These are phyloP conservation scores for Coprinopsis strossmayeri DNA, from an alignment of 768 basidiomycete genomes.

Conservation along the genomic window DNA sequence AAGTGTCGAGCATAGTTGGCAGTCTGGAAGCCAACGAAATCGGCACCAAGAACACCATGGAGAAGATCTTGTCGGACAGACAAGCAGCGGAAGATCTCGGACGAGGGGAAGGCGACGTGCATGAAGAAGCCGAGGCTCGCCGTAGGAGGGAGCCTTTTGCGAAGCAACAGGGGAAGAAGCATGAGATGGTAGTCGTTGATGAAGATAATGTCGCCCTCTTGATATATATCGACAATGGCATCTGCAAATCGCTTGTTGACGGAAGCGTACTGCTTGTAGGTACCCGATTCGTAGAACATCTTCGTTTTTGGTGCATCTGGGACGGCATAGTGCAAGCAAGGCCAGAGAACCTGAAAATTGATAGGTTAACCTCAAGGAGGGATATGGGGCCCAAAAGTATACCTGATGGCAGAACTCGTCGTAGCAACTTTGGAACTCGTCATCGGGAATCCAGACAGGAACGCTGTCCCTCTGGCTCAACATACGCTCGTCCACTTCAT, in stretches of 20 bases:
- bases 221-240: conserved; percentile 70
- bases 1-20: conserved; percentile 81
- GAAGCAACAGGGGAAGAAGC: conserved; percentile 83
- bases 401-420: conserved; percentile 86
- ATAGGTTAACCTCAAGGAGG: conserved; percentile 13
- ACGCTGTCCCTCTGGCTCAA: conserved; percentile 30
- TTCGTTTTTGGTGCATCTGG: conserved; percentile 86
- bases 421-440: conserved; percentile 73
- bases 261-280: conserved; percentile 80
- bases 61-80: conserved; percentile 73
- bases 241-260: conserved; percentile 91
- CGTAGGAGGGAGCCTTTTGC: conserved; percentile 47
- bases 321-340: conserved; percentile 78
- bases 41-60: conserved; percentile 85
- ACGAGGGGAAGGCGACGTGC: conserved; percentile 93
- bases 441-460: conserved; percentile 78
- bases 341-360: conserved; percentile 61
- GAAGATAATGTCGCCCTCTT: conserved; percentile 89
- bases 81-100: conserved; percentile 92
- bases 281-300: conserved; percentile 69
- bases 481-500: conserved; percentile 47
- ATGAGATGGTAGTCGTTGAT: conserved; percentile 97
- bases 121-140: conserved; percentile 90
- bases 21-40: conserved; percentile 91
- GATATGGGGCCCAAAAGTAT: conserved; percentile 17